Evolutionary conservation across 108 stramenopile species (phyloP).

Genomic region (Discostella pseudostelligera): DNA sequence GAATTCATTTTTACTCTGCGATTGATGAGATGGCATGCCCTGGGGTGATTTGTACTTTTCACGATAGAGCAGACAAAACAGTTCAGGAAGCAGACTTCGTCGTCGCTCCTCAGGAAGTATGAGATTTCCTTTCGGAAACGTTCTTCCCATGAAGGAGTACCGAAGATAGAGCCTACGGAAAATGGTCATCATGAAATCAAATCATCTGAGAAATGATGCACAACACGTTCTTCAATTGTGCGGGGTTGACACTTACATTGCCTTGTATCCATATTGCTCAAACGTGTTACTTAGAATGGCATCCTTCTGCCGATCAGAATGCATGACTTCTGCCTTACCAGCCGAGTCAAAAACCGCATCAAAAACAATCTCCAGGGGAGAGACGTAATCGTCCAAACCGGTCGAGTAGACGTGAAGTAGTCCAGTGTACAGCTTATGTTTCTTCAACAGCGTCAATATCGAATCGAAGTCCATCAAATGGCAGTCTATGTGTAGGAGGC

Average conservation of each 20-base stretch:
- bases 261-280: constrained; percentile 69
- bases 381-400: constrained; percentile 74
- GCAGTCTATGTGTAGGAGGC: constrained; percentile 88
- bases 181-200: constrained; percentile 13
- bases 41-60: constrained; percentile 32
- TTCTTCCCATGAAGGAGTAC: constrained; percentile 67
- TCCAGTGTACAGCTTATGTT: constrained; percentile 80
- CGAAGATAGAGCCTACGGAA: constrained; percentile 58
- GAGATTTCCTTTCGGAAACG: constrained; percentile 60
- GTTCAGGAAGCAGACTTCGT: constrained; percentile 45
- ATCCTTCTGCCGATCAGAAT: constrained; percentile 38
- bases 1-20: constrained; percentile 5
- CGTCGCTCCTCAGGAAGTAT: constrained; percentile 48
- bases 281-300: constrained; percentile 50
- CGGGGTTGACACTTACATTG: constrained; percentile 35
- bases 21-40: constrained; percentile 1
- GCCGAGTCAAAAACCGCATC: constrained; percentile 68
- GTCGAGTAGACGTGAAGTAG: constrained; percentile 78
- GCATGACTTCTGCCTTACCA: constrained; percentile 37
- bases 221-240: background rate
- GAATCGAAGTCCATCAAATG: constrained; percentile 87
- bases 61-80: constrained; percentile 55
- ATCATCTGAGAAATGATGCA: background rate
- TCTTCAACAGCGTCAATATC: constrained; percentile 65
- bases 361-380: constrained; percentile 72